Evolutionary conservation across 2,329 filamentous ascomycete species (phyloP).

Genomic region (Neofusicoccum sp.): DNA sequence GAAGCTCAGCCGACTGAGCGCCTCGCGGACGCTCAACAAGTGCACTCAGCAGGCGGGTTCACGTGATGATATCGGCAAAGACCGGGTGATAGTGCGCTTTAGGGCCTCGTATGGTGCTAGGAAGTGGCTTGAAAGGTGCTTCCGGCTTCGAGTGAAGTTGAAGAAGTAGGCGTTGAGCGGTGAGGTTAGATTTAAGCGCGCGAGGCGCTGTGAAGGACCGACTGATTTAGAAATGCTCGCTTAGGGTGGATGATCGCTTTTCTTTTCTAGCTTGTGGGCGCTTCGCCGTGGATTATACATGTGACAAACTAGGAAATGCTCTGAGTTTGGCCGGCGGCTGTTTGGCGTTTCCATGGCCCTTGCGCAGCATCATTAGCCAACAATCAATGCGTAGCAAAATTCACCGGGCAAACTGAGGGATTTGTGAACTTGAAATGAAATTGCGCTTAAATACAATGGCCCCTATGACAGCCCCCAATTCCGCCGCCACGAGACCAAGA

Average conservation of each 20-base stretch:
- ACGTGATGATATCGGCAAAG: slow-evolving; percentile 6
- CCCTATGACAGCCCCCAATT: slow-evolving; percentile 3
- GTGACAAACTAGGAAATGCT: background rate
- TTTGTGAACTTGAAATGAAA: slow-evolving; percentile 15
- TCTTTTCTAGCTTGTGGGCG: background rate
- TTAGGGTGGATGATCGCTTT: slow-evolving; percentile 7
- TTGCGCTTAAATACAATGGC: slow-evolving; percentile 19
- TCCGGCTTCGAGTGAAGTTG: background rate
- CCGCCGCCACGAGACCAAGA: slow-evolving; percentile 15
- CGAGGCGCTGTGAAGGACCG: slow-evolving; percentile 13
- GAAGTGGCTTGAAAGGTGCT: background rate
- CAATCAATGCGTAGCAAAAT: background rate
- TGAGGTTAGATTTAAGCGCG: slow-evolving; percentile 6
- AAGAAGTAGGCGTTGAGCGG: slow-evolving; percentile 10
- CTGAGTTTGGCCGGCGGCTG: slow-evolving; percentile 4
- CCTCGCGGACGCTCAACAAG: background rate
- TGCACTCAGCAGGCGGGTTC: background rate
- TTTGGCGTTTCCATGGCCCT: background rate
- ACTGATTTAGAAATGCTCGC: slow-evolving; percentile 14
- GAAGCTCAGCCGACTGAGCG: background rate
- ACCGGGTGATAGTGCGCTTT: background rate
- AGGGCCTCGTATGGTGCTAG: background rate
- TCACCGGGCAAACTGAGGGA: slow-evolving; percentile 2
- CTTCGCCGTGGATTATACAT: slow-evolving; percentile 4
- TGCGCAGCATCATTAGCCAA: background rate